These are phyloP conservation scores for Strigomonas culicis DNA, from an alignment of 208 protist genomes.

Conservation along the genomic window DNA sequence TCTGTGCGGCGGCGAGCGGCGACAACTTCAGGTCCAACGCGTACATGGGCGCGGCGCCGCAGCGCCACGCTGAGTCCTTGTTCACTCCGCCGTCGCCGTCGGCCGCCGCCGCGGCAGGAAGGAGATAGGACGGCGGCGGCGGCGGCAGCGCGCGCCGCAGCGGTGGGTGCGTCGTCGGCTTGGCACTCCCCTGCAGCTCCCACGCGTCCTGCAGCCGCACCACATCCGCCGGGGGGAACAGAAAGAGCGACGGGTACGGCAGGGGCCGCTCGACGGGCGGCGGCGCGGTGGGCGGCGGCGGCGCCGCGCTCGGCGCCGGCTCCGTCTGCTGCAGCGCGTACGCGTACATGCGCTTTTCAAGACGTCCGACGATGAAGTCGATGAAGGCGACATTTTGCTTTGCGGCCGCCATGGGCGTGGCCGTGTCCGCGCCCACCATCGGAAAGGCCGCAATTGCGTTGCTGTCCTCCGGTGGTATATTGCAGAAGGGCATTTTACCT, in stretches of 20 bases:
- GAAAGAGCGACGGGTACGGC: slow-evolving; percentile 55
- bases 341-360: slow-evolving; percentile 18
- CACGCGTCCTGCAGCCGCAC: slow-evolving; percentile 6
- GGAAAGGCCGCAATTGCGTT: neutral
- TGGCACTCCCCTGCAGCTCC: neutral
- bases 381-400: slow-evolving; percentile 20
- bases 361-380: slow-evolving; percentile 15
- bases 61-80: neutral
- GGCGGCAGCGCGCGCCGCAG: neutral
- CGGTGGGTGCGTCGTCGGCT: neutral
- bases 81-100: too few relatives aligned
- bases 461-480: slow-evolving; percentile 19
- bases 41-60: neutral
- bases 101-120: slow-evolving; percentile 8
- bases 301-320: too few relatives aligned
- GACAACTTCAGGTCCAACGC: slow-evolving; percentile 18
- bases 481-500: slow-evolving; percentile 37
- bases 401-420: too few relatives aligned
- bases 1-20: slow-evolving; percentile 8
- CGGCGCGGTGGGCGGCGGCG: too few relatives aligned
- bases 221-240: slow-evolving; percentile 26
- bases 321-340: slow-evolving; percentile 17
- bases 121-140: slow-evolving; percentile 1
- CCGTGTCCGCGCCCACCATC: too few relatives aligned
- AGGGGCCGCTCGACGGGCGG: slow-evolving; percentile 19